Conservation (phyloP, 1,139 yeast genomes). For the Zygosaccharomyces sapae region DNA sequence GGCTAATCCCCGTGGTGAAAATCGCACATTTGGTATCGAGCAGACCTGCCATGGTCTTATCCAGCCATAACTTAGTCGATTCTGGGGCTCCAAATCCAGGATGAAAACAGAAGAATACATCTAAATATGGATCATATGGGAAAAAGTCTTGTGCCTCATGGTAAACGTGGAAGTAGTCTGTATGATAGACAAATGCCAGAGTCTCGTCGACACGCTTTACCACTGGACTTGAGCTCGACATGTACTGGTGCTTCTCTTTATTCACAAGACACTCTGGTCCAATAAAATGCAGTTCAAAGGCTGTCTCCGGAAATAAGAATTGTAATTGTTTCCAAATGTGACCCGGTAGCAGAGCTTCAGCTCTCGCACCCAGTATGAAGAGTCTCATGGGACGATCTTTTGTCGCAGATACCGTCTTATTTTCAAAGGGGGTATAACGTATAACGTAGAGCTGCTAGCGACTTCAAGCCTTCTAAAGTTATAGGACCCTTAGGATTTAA, state of each 20-base stretch:
- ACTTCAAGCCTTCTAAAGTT: conserved; percentile 86
- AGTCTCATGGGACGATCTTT: conserved; percentile 87
- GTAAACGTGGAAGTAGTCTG: conserved; percentile 84
- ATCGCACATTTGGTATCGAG: conserved; percentile 90
- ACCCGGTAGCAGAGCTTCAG: conserved; percentile 90
- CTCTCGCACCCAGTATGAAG: conserved; percentile 85
- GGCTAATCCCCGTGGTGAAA: conserved; percentile 85
- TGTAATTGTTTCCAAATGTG: conserved; percentile 95
- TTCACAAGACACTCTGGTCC: conserved; percentile 91
- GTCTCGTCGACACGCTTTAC: conserved; percentile 73
- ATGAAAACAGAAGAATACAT: conserved; percentile 87
- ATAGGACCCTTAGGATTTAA: conserved; percentile 81
- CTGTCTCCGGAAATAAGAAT: conserved; percentile 75
- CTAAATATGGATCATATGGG: conserved; percentile 97
- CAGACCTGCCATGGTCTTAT: conserved; percentile 75
- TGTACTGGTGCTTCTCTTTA: conserved; percentile 51
- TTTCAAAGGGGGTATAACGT: conserved; percentile 66
- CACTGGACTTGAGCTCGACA: conserved; percentile 53
- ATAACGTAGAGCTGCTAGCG: conserved; percentile 85
- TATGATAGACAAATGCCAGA: conserved; percentile 73
- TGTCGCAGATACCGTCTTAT: conserved; percentile 41
- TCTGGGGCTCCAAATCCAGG: conserved; percentile 91
- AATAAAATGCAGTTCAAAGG: conserved; percentile 82
- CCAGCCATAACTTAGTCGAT: conserved; percentile 84
- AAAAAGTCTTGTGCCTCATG: conserved; percentile 91